These are phyloP conservation scores for Salix arbutifolia DNA, from an alignment of 345 rosid species.

Conservation along the genomic window DNA sequence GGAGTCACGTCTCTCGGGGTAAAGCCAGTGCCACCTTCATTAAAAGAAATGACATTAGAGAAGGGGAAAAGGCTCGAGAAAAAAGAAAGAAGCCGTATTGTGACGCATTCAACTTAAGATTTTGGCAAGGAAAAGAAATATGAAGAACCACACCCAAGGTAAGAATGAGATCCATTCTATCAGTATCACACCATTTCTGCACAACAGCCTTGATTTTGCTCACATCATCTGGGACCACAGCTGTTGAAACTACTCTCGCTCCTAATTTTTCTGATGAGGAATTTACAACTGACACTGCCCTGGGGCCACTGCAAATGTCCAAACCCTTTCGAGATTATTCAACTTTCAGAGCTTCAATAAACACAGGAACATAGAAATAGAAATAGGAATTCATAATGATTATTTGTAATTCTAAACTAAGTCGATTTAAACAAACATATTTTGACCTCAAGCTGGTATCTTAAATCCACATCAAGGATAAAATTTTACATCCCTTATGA, in stretches of 20 bases:
- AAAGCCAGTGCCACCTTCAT: conserved; percentile 88
- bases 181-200: conserved; percentile 71
- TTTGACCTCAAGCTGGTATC: background rate
- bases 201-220: conserved; percentile 61
- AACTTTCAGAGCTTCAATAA: background rate
- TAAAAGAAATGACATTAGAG: conserved; percentile 12
- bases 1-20: conserved; percentile 96
- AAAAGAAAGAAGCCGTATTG: background rate
- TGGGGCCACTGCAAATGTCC: conserved; percentile 68
- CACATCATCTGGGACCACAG: conserved; percentile 79
- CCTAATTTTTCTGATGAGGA: conserved; percentile 81
- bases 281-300: conserved; percentile 67
- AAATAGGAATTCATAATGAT: background rate
- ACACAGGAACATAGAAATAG: background rate
- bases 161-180: conserved; percentile 74
- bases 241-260: conserved; percentile 69
- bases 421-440: background rate
- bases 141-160: conserved; percentile 60
- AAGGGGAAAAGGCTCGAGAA: background rate
- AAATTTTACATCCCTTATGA: background rate
- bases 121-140: background rate
- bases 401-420: background rate
- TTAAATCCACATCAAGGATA: background rate
- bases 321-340: conserved; percentile 1
- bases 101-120: background rate